A percentile compares a stretch with the other conserved stretches of the same genome.
phyloP scores from a whole-genome alignment of 331 rosid species.

The Phaseolus coccineus region DNA sequence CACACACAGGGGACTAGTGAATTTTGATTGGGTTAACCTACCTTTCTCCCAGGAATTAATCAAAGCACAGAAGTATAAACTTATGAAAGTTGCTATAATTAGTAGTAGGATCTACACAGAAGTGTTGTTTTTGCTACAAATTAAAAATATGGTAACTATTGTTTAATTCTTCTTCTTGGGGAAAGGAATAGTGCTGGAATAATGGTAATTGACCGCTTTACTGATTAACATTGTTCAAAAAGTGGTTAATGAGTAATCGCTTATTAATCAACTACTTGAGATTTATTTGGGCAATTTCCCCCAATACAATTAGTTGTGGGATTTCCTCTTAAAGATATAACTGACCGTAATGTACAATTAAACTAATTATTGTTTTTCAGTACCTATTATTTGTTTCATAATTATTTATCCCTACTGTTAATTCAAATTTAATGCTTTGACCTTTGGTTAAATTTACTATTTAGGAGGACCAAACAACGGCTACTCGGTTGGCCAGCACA shows the following conservation, averaged over 20 bases:
- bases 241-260: not conserved
- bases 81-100: not conserved
- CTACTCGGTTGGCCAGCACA: conserved; percentile 71
- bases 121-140: not conserved
- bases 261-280: not conserved
- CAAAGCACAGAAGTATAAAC: not conserved
- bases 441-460: conserved; percentile 43
- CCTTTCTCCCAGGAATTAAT: conserved; percentile 11
- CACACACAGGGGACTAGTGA: not conserved
- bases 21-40: not conserved
- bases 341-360: too few species aligned
- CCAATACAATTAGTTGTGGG: too few species aligned
- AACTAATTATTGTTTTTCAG: too few species aligned
- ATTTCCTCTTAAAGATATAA: too few species aligned
- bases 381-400: conserved; percentile 4
- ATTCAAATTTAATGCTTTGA: conserved; percentile 36
- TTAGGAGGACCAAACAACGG: conserved; percentile 83
- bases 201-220: not conserved
- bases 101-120: not conserved
- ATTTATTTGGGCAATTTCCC: too few species aligned
- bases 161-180: not conserved
- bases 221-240: not conserved
- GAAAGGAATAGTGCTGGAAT: not conserved
- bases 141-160: not conserved
- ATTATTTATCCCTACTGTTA: not conserved